These are phyloP conservation scores for carrot (Daucus carota) DNA, from an alignment of 129 eudicot species.

Conservation along the genomic window DH1_v3.0 NC_030384.2:6067501-6068000, in stretches of 20 bases:
- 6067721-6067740: neutral
- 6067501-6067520: conserved; percentile 36
- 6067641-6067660: conserved; percentile 92
- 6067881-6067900: neutral
- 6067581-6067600: conserved; percentile 3
- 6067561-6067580: neutral
- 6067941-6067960: neutral
- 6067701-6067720: neutral
- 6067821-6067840: neutral
- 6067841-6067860: neutral
- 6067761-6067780: neutral
- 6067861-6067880: neutral
- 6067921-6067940: neutral
- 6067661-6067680: conserved; percentile 98
- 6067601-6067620: conserved; percentile 96
- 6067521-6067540: conserved; percentile 1
- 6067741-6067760: neutral
- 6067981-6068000: neutral
- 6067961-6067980: neutral
- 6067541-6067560: conserved; percentile 1
- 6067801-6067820: neutral
- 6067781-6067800: neutral
- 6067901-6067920: neutral
- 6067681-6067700: conserved; percentile 15
- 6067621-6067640: conserved; percentile 96